These are phyloP conservation scores for Chloranthus sessilifolius DNA, from an alignment of 164 flowering plant species.

Conservation along the genomic window DNA sequence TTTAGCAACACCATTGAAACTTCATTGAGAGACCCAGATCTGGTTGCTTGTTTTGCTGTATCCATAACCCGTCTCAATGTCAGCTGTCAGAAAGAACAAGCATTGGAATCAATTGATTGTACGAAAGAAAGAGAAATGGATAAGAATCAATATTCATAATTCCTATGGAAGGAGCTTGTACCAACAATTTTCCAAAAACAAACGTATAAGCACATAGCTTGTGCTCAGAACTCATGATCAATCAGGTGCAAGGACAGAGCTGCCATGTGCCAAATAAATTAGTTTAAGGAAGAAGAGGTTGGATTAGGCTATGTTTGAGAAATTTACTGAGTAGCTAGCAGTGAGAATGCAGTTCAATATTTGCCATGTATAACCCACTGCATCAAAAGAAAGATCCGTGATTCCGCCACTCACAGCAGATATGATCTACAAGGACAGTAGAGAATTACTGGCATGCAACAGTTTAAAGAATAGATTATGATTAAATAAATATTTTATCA, in stretches of 20 bases:
- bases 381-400: constrained; percentile 69
- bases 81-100: constrained; percentile 41
- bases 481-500: background rate
- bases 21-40: constrained; percentile 77
- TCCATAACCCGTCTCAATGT: constrained; percentile 71
- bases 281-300: no score
- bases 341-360: constrained; percentile 63
- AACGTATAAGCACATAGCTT: no score
- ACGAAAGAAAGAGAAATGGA: background rate
- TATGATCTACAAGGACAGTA: constrained; percentile 45
- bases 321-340: constrained; percentile 75
- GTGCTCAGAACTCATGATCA: no score
- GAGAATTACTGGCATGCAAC: background rate
- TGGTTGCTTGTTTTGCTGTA: constrained; percentile 56
- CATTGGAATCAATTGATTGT: background rate
- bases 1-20: constrained; percentile 81
- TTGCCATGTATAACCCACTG: constrained; percentile 75
- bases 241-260: no score
- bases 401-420: constrained; percentile 73
- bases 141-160: background rate
- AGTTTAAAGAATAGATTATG: background rate
- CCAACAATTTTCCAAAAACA: no score
- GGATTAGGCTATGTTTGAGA: no score
- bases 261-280: no score
- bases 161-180: background rate